These are phyloP conservation scores for Colletotrichum sublineola DNA, from an alignment of 2,329 filamentous ascomycete genomes.

Conservation along the genomic window DNA sequence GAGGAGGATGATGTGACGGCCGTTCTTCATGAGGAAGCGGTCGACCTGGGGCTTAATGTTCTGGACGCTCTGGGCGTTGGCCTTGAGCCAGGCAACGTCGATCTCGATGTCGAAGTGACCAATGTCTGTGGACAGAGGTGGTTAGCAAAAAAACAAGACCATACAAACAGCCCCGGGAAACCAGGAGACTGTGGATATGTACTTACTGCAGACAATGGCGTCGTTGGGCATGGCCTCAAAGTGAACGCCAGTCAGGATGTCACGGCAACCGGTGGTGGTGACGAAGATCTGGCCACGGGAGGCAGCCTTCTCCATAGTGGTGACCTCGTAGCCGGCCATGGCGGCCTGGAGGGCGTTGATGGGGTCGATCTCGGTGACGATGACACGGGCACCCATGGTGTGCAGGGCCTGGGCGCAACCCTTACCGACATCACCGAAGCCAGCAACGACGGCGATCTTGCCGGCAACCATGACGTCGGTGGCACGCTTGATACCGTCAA, in stretches of 20 bases:
- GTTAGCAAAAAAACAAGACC: slow-evolving; percentile 36
- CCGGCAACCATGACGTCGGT: slow-evolving; percentile 99
- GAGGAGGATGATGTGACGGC: slow-evolving; percentile 97
- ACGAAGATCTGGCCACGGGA: slow-evolving; percentile 95
- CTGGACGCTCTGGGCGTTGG: slow-evolving; percentile 90
- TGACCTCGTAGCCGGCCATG: slow-evolving; percentile 96
- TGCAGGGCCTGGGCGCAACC: slow-evolving; percentile 96
- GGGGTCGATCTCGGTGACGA: slow-evolving; percentile 97
- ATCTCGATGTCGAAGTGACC: slow-evolving; percentile 99
- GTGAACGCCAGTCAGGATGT: slow-evolving; percentile 92
- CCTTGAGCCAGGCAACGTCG: slow-evolving; percentile 99
- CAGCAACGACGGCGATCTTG: slow-evolving; percentile 97
- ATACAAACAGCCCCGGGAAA: background rate
- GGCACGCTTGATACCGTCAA: slow-evolving; percentile 99
- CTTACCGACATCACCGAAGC: slow-evolving; percentile 99
- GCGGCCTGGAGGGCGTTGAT: slow-evolving; percentile 99
- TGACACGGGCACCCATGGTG: slow-evolving; percentile 96
- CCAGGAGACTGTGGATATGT: slow-evolving; percentile 11
- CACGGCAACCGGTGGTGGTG: slow-evolving; percentile 98
- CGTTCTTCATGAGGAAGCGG: slow-evolving; percentile 93
- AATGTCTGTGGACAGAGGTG: slow-evolving; percentile 75
- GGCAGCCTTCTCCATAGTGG: slow-evolving; percentile 97
- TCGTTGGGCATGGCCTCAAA: slow-evolving; percentile 98
- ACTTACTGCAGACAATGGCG: slow-evolving; percentile 95
- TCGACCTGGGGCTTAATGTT: slow-evolving; percentile 99